Percentiles rank a stretch among this genome's conserved stretches.
phyloP scores from a whole-genome alignment of 1,139 yeast genomes.

The Yamadazyma membranifaciens region DNA sequence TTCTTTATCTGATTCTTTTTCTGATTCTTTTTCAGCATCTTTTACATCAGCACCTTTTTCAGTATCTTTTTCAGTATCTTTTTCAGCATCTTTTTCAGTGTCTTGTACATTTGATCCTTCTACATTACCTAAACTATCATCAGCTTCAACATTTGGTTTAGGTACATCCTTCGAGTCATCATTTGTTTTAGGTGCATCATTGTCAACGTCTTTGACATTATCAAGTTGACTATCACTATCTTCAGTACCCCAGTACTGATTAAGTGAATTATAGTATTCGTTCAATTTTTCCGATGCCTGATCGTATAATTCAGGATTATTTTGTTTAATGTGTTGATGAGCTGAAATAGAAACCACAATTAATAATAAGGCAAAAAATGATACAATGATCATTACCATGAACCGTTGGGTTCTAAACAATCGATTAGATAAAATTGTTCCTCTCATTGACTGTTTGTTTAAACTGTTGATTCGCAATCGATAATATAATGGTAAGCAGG shows the following conservation, averaged over 20 bases:
- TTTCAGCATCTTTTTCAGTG: not conserved
- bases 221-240: not conserved
- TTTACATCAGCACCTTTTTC: not conserved
- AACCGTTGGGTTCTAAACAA: slow-evolving; percentile 31
- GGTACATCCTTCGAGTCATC: not conserved
- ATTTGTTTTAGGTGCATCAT: not conserved
- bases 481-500: not conserved
- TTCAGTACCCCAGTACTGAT: slow-evolving; percentile 6
- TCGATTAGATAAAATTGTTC: slow-evolving; percentile 29
- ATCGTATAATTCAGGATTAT: slow-evolving; percentile 9
- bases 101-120: not conserved
- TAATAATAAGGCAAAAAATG: slow-evolving; percentile 23
- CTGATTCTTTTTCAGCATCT: slow-evolving; percentile 1
- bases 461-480: too few species aligned
- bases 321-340: slow-evolving; percentile 18
- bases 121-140: not conserved
- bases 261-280: slow-evolving; percentile 10
- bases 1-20: not conserved
- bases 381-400: slow-evolving; percentile 20
- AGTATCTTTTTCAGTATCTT: not conserved
- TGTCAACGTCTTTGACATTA: not conserved
- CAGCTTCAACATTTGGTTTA: not conserved
- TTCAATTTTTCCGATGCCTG: slow-evolving; percentile 18
- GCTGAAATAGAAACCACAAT: slow-evolving; percentile 22
- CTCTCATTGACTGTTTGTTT: slow-evolving; percentile 3